Base-by-base conservation (phyloP, 2,329 filamentous ascomycete genomes). In the Pseudocercospora cruenta region DNA sequence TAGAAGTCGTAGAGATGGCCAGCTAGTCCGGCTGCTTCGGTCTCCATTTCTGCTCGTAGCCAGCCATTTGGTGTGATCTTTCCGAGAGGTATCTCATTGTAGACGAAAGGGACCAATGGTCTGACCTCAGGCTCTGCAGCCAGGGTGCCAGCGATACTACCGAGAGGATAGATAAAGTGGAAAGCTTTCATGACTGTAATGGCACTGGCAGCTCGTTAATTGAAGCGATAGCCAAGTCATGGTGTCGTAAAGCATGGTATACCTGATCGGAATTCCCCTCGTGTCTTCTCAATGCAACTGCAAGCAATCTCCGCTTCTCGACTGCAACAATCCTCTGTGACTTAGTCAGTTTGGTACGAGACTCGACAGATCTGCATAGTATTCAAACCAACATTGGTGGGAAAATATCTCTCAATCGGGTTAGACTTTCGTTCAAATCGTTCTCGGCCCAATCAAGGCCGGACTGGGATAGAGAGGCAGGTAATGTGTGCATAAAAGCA, bases 1-100 rank as follows among this genome's bases (percentile, higher is more conserved):
- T 86, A 88, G 70, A 88, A 87, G 58, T 86, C 82, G 69, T 81
- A 80, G 64, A 84, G 70, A 65, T 86, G 83, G 2, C 86, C 86
- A 0, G 83, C 82, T 0, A 87, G 79, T 1, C 85, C 86, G 59
- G 81, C 73, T 16, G 82, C 83, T 71, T 81, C 81, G 28, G 84
- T 78, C 6, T 77, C 70, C 60, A 87, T 76, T 71, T 88, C 82
- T 24, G 83, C 81, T 21, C 78, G 74, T 6, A 88, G 78, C 82
- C 86, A 88, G 63, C 85, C 85, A 14, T 74, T 68, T 0, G 86
- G 80, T 59, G 79, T 82, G 54, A 87, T 80, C 4, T 81, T 76
- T n/a, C 84, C 84, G 14, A 86, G 74, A 0, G 84, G 78, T 1
- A 63, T 63, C 19, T 55, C 49, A 26, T 47, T 24, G 33, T 63